Evolutionary conservation across 768 basidiomycete genomes (phyloP), one percentile per base, ranked within the genome.

Genomic region (Tremella yokohamensis): DNA sequence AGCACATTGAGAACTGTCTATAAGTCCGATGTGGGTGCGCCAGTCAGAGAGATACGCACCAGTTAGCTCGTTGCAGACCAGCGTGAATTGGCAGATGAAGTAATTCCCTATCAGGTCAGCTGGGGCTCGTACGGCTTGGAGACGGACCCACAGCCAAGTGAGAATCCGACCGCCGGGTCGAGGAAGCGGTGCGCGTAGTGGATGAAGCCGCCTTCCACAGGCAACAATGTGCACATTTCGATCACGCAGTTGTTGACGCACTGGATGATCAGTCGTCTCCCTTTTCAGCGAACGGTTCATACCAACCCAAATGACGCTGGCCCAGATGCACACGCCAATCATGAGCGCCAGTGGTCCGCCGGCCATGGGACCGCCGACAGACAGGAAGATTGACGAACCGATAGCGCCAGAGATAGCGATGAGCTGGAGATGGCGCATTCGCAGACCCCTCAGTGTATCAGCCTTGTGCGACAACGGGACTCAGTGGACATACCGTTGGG

Each of bases 391-490:
- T 0, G 52, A 65, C 1, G 60, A 52, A n/a, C 68, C 68, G 44
- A 69, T 69, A 15, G 62, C 48, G 24, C 68, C 68, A 6, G 62
- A 57, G 37, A 69, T 66, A 18, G 65, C 63, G n/a, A 69, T 69
- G 19, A 69, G 54, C 40, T 69, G 68, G 40, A 69, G 49, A 59
- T 69, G 68, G 42, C 68, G 45, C 60, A 64, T 59, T 16, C 55
- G 57, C 6, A 69, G 58, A 45, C 68, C 68, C 26, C 62, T 63
- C 12, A 49, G 7, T 42, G 25, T 19, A 53, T 34, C 29, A 34
- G 29, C 29, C n/a, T n/a, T 34, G 29, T 11, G 11, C 29, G 29
- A 6, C 29, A 11, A 4, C 4, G 6, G 11, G 11, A 34, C 6
- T 34, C 29, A 34, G 29, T 11, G 29, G 4, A 34, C 29, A 34